Percentiles rank a stretch among this genome's conserved stretches.
Evolutionary conservation across 148 eudicot species (phyloP).

Genomic region (Rhododendron mucronatum): DNA sequence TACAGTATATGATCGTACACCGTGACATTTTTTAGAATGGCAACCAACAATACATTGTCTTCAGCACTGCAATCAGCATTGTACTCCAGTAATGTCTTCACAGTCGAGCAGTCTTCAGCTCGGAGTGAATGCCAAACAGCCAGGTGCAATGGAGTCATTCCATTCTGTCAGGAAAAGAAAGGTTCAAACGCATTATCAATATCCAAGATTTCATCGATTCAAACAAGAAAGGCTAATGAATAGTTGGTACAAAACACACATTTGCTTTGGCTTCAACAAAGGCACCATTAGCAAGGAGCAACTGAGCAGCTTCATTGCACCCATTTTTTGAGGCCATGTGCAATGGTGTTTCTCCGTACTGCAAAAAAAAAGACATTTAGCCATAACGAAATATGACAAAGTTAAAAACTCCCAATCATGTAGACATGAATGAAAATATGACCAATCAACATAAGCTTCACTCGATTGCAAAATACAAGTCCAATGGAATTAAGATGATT

Average conservation of each 20-base stretch:
- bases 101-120: slow-evolving; percentile 69
- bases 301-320: slow-evolving; percentile 74
- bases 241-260: slow-evolving; percentile 29
- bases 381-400: neutral
- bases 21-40: neutral
- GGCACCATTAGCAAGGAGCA: slow-evolving; percentile 93
- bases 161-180: slow-evolving; percentile 55
- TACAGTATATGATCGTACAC: neutral
- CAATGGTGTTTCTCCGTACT: slow-evolving; percentile 99
- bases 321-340: slow-evolving; percentile 99
- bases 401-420: neutral
- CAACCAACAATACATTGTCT: slow-evolving; percentile 51
- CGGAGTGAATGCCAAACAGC: slow-evolving; percentile 92
- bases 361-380: slow-evolving; percentile 15
- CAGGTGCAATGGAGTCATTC: slow-evolving; percentile 98
- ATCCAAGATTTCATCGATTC: neutral
- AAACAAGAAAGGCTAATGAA: neutral
- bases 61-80: slow-evolving; percentile 88
- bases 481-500: neutral
- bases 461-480: neutral
- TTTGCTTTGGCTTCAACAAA: slow-evolving; percentile 92
- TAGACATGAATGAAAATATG: neutral
- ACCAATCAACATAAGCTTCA: neutral
- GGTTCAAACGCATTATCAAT: no score
- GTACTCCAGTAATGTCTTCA: slow-evolving; percentile 73